Base-by-base conservation (phyloP, 805 yeast genomes). In the Candida khao-thaluensis region DNA sequence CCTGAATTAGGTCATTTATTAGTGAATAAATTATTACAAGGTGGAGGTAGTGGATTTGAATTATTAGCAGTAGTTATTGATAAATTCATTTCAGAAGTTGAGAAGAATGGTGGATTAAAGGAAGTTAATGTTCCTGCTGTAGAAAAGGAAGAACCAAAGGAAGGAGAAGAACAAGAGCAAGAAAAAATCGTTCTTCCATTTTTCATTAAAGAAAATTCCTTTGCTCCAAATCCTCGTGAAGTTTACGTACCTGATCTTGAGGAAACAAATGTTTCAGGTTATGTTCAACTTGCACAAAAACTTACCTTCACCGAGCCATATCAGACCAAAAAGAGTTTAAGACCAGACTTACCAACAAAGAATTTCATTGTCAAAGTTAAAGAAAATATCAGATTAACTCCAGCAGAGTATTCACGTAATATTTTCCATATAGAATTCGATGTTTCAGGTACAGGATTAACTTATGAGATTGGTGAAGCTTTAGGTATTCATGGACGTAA, bases 381-480 rank as follows among this genome's bases (percentile, higher is more conserved):
- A 62, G 93, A 85, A 59, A 90, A 90, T 72, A 83, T 81, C 69
- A 79, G 98, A 54, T 83, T 91, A 46, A 91, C 98, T 14, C 97
- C 98, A 5, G 56, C 54, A 25, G 90, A 86, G 53, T 91, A 91
- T 64, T 87, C 86, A 46, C 86, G 98, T 70, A 85, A 91, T 66
- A 90, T 91, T 53, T 91, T 91, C 87, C 96, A 91, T 59, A 84
- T 91, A 51, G 98, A 91, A 67, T 88, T 91, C 51, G 98, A 91
- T 59, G 77, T 82, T 57, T 65, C 89, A 32, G 95, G 95, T 38
- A 89, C 97, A 25, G 96, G 95, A 17, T 72, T 91, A 57, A 86
- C 79, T 35, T 91, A 91, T 60, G 93, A 82, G 48, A 88, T 91
- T 57, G 98, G 98, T 60, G 98, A 91, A 72, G 96, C 98, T 15